Conservation (phyloP, 2,329 filamentous ascomycete genomes). For the Phaeomoniella chlamydospora region DNA sequence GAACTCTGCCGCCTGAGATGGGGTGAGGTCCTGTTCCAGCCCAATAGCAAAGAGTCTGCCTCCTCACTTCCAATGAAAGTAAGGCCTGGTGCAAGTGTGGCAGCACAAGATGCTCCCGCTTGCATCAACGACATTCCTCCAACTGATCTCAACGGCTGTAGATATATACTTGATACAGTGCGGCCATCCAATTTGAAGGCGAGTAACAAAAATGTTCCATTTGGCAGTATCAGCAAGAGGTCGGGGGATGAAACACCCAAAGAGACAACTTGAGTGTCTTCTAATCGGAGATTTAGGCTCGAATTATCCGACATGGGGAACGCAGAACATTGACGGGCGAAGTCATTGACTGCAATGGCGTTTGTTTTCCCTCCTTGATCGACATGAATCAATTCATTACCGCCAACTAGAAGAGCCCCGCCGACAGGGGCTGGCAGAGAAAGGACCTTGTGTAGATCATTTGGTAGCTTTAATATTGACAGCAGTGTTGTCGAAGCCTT, state of each 20-base stretch:
- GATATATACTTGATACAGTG: slow-evolving; percentile 72
- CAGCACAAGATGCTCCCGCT: slow-evolving; percentile 52
- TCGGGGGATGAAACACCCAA: slow-evolving; percentile 67
- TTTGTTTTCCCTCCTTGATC: slow-evolving; percentile 92
- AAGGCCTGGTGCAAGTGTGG: slow-evolving; percentile 49
- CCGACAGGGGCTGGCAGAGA: slow-evolving; percentile 76
- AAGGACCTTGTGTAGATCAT: slow-evolving; percentile 71
- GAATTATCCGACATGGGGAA: slow-evolving; percentile 82
- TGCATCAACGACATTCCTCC: slow-evolving; percentile 49
- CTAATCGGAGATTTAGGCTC: slow-evolving; percentile 62
- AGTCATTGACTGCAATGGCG: slow-evolving; percentile 82
- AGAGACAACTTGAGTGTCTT: slow-evolving; percentile 64
- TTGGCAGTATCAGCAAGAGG: slow-evolving; percentile 65
- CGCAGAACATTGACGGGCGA: slow-evolving; percentile 66
- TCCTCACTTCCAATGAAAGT: slow-evolving; percentile 80
- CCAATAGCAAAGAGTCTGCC: slow-evolving; percentile 65
- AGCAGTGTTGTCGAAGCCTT: slow-evolving; percentile 85
- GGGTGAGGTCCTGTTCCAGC: slow-evolving; percentile 57
- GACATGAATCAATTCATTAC: slow-evolving; percentile 85
- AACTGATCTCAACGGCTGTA: slow-evolving; percentile 50
- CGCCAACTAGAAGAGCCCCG: slow-evolving; percentile 71
- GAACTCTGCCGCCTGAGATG: slow-evolving; percentile 9
- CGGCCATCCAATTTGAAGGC: slow-evolving; percentile 80
- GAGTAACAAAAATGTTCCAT: slow-evolving; percentile 60
- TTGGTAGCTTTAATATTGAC: slow-evolving; percentile 71